Conservation (phyloP, 2,329 filamentous ascomycete species). For the Graphilbum ipis-grandicollis region DNA sequence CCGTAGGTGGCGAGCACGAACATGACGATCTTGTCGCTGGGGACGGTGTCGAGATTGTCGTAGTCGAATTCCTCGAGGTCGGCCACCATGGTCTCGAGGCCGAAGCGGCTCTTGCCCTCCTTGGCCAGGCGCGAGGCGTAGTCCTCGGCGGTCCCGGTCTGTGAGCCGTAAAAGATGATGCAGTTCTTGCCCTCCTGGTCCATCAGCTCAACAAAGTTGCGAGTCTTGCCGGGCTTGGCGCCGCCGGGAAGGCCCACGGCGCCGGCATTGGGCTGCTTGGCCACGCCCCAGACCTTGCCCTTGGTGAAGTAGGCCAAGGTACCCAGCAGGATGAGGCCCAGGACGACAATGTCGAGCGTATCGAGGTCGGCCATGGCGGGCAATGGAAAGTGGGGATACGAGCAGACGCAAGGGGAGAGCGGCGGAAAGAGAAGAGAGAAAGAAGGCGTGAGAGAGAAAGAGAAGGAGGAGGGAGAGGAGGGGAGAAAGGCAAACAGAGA, state of each 20-base stretch:
- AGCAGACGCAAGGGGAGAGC: neutral
- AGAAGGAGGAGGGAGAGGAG: neutral
- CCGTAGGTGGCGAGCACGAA: constrained; percentile 96
- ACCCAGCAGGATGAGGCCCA: constrained; percentile 66
- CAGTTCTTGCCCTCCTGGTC: constrained; percentile 93
- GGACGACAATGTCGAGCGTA: constrained; percentile 85
- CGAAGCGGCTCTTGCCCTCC: constrained; percentile 91
- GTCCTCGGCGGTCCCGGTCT: constrained; percentile 96
- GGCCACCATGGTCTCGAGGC: constrained; percentile 93
- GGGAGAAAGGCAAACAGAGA: neutral
- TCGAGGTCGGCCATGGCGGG: constrained; percentile 81
- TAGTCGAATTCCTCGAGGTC: constrained; percentile 97
- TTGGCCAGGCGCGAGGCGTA: constrained; percentile 93
- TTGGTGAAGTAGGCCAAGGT: constrained; percentile 96
- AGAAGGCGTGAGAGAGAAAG: neutral
- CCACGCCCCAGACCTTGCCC: constrained; percentile 78
- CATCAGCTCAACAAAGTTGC: constrained; percentile 91
- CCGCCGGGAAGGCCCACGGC: constrained; percentile 53
- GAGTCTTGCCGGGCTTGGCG: constrained; percentile 64
- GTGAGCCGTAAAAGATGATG: constrained; percentile 94
- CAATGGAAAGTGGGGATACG: neutral
- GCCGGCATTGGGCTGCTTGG: constrained; percentile 74
- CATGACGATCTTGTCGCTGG: constrained; percentile 79
- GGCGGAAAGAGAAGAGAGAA: neutral
- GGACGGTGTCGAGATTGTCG: constrained; percentile 78